Evolutionary conservation across 2,329 filamentous ascomycete genomes (phyloP).

Genomic region (Pseudogymnoascus sp.): DNA sequence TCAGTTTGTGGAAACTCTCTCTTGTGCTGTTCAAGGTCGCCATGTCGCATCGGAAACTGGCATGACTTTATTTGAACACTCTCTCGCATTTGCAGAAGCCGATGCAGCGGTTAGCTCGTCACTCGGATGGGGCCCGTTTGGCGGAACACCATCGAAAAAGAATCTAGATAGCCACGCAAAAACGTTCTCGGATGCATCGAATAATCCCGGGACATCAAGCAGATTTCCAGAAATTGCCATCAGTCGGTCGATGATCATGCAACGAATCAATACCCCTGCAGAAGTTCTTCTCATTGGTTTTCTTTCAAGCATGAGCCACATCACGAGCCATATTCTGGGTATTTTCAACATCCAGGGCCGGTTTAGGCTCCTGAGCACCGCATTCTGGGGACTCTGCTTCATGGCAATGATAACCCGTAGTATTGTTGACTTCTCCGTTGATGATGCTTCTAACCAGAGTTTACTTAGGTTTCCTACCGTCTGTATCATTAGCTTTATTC

Average conservation of each 20-base stretch:
- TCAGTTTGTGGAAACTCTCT: conserved; percentile 82
- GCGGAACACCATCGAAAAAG: conserved; percentile 17
- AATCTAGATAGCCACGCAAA: conserved; percentile 1
- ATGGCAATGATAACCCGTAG: conserved; percentile 80
- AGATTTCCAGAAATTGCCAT: conserved; percentile 39
- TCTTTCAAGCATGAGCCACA: conserved; percentile 80
- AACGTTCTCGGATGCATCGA: conserved; percentile 8
- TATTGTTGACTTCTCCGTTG: conserved; percentile 52
- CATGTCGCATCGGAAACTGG: conserved; percentile 76
- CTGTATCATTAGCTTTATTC: conserved; percentile 89
- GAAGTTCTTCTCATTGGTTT: conserved; percentile 82
- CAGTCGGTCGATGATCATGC: conserved; percentile 60
- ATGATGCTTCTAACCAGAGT: conserved; percentile 53
- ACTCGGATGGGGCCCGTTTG: conserved; percentile 58
- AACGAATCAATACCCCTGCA: conserved; percentile 76
- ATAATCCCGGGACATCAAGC: conserved; percentile 18
- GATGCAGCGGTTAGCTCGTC: conserved; percentile 79
- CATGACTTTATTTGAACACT: conserved; percentile 96
- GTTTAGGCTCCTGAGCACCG: conserved; percentile 78
- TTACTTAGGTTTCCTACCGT: conserved; percentile 86
- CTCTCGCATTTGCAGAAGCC: conserved; percentile 89
- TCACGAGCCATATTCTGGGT: conserved; percentile 75
- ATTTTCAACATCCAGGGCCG: conserved; percentile 70
- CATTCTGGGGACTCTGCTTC: conserved; percentile 82
- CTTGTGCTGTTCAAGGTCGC: conserved; percentile 79